These are phyloP conservation scores for Xanthoceras sorbifolium DNA, from an alignment of 345 rosid species.

Conservation along the genomic window DNA sequence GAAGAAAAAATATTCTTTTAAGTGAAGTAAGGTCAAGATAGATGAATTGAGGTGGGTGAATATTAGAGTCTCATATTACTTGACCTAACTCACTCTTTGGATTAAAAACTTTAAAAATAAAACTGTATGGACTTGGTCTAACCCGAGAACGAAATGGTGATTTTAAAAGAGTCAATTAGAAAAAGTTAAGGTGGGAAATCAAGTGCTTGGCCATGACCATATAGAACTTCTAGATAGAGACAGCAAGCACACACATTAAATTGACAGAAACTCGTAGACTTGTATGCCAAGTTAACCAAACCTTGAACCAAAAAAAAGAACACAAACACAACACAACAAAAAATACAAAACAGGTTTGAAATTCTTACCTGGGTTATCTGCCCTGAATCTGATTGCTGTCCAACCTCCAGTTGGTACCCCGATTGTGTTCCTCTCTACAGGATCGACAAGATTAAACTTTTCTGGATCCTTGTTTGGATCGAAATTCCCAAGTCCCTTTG, in stretches of 20 bases:
- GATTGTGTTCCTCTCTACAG: conserved; percentile 73
- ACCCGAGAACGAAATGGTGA: no score
- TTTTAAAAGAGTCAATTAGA: background rate
- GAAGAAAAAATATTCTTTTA: no score
- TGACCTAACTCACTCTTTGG: no score
- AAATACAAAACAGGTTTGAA: background rate
- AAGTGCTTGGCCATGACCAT: background rate
- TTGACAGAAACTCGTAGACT: background rate
- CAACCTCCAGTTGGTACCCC: conserved; percentile 80
- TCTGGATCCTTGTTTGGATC: conserved; percentile 54
- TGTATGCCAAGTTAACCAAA: background rate
- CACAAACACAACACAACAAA: background rate
- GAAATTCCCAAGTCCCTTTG: conserved; percentile 69
- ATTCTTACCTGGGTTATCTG: conserved; percentile 75
- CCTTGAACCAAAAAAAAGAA: no score
- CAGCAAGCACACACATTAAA: no score
- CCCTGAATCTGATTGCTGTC: conserved; percentile 72
- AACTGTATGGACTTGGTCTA: background rate
- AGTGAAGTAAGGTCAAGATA: background rate
- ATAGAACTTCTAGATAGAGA: background rate
- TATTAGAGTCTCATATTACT: no score
- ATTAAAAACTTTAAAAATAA: no score
- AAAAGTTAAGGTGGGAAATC: conserved; percentile 1
- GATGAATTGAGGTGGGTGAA: no score
- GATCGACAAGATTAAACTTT: conserved; percentile 75